Evolutionary conservation across 176 grass and related monocot species (phyloP), one percentile per base, ranked within the genome.

Genomic region (Hordeum marinum): DNA sequence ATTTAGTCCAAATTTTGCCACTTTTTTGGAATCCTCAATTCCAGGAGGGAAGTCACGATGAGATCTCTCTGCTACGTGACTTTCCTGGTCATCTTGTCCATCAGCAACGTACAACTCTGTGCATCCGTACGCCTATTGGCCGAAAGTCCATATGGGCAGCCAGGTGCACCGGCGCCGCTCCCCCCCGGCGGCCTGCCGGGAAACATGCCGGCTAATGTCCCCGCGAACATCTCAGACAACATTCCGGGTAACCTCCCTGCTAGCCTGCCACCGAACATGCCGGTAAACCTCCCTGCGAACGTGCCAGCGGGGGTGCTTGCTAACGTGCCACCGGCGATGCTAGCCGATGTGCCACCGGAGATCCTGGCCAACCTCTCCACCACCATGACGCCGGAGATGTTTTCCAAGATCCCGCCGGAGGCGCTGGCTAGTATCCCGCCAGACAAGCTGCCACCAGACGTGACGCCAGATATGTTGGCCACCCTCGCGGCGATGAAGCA

Each of bases 391-490:
- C 66, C 67, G 6, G 80, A 77, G 52, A 66, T 70, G 48, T 4
- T 75, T 21, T 43, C 75, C 4, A 89, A 64, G 43, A n/a, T 76
- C 24, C 41, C 82, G 7, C 40, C 79, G 21, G 48, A 76, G 36
- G 43, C 52, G 21, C 25, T 80, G 60, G 87, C 82, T 2, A 54
- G 21, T 4, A n/a, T 87, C 9, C 75, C 75, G 64, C 85, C 63
- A 46, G 85, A 72, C 43, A 61, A 76, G 62, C 61, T 82, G 17
- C 85, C 85, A 34, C 46, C 71, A 48, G 34, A 88, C 63, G 65
- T 89, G 8, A 74, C 83, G 18, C 88, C 83, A 18, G 88, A 89
- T 40, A 58, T 89, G 88, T 6, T 89, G 48, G 78, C 31, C 50
- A n/a, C 63, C 27, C 70, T 89, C 54, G 77, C 29, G 27, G 70